These are phyloP conservation scores for Heterobasidion annosum DNA, from an alignment of 1,284 basidiomycete species.

Conservation along the genomic window DNA sequence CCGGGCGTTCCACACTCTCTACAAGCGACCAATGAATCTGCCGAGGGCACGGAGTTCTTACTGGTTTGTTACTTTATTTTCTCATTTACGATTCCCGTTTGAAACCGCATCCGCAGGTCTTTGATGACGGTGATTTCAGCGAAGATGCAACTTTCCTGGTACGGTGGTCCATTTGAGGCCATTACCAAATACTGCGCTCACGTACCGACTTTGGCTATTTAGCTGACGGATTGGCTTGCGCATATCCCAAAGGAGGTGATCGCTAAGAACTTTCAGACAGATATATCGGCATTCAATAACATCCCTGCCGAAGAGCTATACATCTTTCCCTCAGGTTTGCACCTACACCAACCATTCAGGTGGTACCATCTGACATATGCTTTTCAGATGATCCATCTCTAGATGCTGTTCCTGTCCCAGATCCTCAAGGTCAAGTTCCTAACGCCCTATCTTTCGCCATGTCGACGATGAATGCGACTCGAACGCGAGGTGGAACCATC, in stretches of 20 bases:
- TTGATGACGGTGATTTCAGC: conserved; percentile 56
- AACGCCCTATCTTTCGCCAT: conserved; percentile 28
- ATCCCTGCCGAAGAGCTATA: conserved; percentile 54
- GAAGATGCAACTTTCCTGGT: conserved; percentile 65
- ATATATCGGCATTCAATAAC: conserved; percentile 43
- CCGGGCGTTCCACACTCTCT: conserved; percentile 45
- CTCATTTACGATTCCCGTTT: not conserved
- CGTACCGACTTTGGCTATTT: not conserved
- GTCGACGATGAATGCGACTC: conserved; percentile 41
- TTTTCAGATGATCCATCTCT: conserved; percentile 7
- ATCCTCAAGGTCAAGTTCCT: conserved; percentile 33
- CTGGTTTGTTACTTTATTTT: conserved; percentile 32
- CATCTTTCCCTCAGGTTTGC: conserved; percentile 53
- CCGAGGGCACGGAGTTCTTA: conserved; percentile 60
- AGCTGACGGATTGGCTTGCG: conserved; percentile 58
- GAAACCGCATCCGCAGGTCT: conserved; percentile 31
- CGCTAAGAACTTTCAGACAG: conserved; percentile 60
- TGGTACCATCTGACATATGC: conserved; percentile 7
- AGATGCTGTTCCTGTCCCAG: conserved; percentile 15
- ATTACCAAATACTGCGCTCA: conserved; percentile 2
- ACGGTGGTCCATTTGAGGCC: not conserved
- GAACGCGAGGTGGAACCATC: conserved; percentile 47
- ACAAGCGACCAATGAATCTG: conserved; percentile 49
- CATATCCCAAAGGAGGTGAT: conserved; percentile 58
- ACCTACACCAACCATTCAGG: not conserved